These are phyloP conservation scores for Trypanosoma vivax DNA, from an alignment of 208 protist species.

Conservation along the genomic window DNA sequence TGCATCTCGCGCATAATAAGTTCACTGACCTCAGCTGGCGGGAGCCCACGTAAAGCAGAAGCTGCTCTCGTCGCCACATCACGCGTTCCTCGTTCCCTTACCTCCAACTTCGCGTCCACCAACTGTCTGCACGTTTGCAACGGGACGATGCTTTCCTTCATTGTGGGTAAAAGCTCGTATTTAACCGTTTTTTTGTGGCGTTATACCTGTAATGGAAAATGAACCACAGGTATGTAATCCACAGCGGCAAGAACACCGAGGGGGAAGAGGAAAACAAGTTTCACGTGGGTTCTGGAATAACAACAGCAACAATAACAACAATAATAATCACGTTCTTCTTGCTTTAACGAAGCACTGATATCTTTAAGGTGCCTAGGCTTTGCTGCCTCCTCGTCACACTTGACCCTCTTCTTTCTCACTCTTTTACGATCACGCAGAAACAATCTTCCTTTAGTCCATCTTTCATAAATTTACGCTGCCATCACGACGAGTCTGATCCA, in stretches of 20 bases:
- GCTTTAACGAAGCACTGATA: too few relatives aligned
- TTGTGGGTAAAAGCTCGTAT: too few relatives aligned
- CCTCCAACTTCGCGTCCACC: slow-evolving; percentile 53
- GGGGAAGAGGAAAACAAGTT: slow-evolving; percentile 2
- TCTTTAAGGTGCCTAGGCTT: too few relatives aligned
- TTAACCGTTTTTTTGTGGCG: too few relatives aligned
- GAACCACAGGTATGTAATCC: background rate
- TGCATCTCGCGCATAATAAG: slow-evolving; percentile 22
- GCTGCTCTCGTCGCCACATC: slow-evolving; percentile 29
- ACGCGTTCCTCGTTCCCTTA: slow-evolving; percentile 27
- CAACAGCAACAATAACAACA: too few relatives aligned
- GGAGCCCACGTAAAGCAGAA: slow-evolving; percentile 41
- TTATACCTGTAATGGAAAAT: slow-evolving; percentile 3
- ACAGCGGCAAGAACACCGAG: slow-evolving; percentile 1
- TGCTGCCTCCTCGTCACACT: too few relatives aligned
- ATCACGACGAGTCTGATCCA: too few relatives aligned
- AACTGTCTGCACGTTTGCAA: slow-evolving; percentile 32
- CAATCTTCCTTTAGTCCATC: too few relatives aligned
- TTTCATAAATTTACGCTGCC: too few relatives aligned
- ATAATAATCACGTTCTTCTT: too few relatives aligned
- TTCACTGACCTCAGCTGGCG: slow-evolving; percentile 32
- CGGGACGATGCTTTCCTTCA: slow-evolving; percentile 37
- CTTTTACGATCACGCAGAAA: too few relatives aligned
- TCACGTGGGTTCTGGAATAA: background rate
- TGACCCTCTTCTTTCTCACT: too few relatives aligned